Base-by-base conservation (phyloP, 2,329 filamentous ascomycete genomes). In the Claviceps lovelessii region DNA sequence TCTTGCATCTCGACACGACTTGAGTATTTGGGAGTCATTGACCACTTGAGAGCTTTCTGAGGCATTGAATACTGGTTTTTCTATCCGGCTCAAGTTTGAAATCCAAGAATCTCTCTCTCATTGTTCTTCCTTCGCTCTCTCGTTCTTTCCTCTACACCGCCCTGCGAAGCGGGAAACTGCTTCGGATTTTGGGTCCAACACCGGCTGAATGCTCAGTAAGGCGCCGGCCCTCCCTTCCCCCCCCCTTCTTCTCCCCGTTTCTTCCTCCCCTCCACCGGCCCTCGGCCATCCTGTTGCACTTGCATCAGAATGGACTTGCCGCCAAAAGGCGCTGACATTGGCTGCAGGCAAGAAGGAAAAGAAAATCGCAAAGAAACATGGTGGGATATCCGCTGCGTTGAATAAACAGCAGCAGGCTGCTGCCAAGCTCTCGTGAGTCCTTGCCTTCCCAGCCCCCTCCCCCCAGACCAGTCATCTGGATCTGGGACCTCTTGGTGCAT, bases 301-400 rank as follows among this genome's bases (percentile, higher is more conserved):
- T 35, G n/a, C 6, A 7, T n/a, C n/a, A 45, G 13, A 15, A 7
- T 17, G 13, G 10, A 35, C 49, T 19, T 28, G 29, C 28, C 17
- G 39, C 29, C 9, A 19, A 39, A 5, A 13, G 35, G 5, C 2
- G 8, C 2, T 13, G 15, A 45, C 9, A 15, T 28, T 19, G 15
- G 15, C 19, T 37, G 39, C 19, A 57, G 55, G 51, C 56, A 77
- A 77, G 71, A 78, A 77, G 66, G 70, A 75, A 63, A 75, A 70
- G 67, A 79, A 77, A 69, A 69, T 78, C 76, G 75, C 72, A 65
- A 78, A 72, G 73, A 75, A 78, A 62, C 69, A 68, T 63, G 73
- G 75, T 62, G 73, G 74, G 61, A 76, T 78, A 62, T 71, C 74
- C 61, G 75, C 76, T 50, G 75, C 75, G 67, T 72, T 78, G 70